phyloP scores from a whole-genome alignment of 345 rosid genomes.

The Eucalyptus erythrocorys region DNA sequence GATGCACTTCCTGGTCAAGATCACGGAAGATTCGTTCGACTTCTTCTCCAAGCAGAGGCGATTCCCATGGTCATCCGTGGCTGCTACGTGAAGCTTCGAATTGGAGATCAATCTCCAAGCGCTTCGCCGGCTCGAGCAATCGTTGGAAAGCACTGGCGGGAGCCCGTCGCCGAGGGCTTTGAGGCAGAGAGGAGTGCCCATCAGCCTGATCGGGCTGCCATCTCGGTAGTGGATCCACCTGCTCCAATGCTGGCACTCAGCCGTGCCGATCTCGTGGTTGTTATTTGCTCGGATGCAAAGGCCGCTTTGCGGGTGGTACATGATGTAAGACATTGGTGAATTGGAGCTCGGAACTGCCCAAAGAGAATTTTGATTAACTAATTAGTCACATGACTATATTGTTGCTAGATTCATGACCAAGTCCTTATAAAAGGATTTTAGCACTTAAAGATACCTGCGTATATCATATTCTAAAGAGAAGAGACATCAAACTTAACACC shows the following conservation, averaged over 20 bases:
- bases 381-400: not conserved
- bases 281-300: conserved; percentile 2
- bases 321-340: not conserved
- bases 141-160: not conserved
- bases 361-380: not conserved
- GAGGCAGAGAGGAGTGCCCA: not conserved
- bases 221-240: not conserved
- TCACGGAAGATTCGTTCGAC: not conserved
- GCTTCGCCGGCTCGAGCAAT: not conserved
- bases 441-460: rapidly evolving
- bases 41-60: conserved; percentile 15
- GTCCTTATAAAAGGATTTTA: not conserved
- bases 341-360: conserved; percentile 22
- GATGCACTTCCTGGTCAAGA: conserved; percentile 14
- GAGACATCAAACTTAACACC: not conserved
- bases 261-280: not conserved
- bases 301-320: conserved; percentile 27
- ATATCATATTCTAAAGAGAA: no score
- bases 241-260: not conserved
- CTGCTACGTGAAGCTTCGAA: not conserved
- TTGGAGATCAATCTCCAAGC: not conserved
- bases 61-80: conserved; percentile 5
- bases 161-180: not conserved
- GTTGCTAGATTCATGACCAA: not conserved
- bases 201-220: not conserved